Evolutionary conservation across 768 basidiomycete species (phyloP).

Genomic region (Dacryopinax primogenitus): DNA sequence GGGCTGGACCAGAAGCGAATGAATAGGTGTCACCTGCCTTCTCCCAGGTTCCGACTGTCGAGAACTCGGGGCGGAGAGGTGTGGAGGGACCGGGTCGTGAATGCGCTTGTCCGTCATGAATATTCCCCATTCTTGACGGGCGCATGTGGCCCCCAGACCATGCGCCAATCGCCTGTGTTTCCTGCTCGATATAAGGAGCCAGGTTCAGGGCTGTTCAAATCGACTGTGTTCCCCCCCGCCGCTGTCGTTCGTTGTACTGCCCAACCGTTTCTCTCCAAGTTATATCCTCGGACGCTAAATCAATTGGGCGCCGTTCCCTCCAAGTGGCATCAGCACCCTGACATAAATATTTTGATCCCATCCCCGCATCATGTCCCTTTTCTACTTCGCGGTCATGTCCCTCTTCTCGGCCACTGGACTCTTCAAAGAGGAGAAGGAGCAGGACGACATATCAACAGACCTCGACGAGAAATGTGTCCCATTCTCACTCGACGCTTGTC

Average conservation of each 20-base stretch:
- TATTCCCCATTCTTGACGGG: not conserved
- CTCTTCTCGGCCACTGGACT: not conserved
- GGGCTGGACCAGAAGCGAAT: not conserved
- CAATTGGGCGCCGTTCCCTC: not conserved
- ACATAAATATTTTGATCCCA: not conserved
- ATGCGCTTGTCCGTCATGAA: not conserved
- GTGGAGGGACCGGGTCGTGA: not conserved
- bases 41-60: not conserved
- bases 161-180: not conserved
- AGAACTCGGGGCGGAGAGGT: not conserved
- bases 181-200: constrained; percentile 1
- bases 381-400: constrained; percentile 6
- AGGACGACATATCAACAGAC: constrained; percentile 16
- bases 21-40: not conserved
- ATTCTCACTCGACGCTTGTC: constrained; percentile 53
- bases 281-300: constrained; percentile 2
- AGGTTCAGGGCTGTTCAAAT: not conserved
- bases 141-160: not conserved
- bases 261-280: not conserved
- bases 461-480: constrained; percentile 52
- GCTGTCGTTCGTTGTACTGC: not conserved
- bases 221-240: not conserved
- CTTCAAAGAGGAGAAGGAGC: not conserved
- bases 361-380: constrained; percentile 4
- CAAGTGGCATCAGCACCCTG: not conserved